These are phyloP conservation scores for Hypoxylon perforatum DNA, from an alignment of 495 filamentous ascomycete species.

Conservation along the genomic window DNA sequence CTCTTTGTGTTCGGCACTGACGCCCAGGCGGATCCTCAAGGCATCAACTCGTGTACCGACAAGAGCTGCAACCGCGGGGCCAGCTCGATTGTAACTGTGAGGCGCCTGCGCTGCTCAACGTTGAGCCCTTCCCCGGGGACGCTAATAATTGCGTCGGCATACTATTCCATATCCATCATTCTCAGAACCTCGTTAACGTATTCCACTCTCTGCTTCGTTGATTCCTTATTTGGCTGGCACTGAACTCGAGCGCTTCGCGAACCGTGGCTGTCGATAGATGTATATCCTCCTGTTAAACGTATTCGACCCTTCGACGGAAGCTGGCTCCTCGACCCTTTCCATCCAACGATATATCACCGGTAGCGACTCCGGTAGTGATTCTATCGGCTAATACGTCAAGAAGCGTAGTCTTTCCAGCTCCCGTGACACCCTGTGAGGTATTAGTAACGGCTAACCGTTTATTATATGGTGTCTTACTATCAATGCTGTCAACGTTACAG, in stretches of 20 bases:
- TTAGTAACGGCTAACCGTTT: background rate
- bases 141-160: slow-evolving; percentile 78
- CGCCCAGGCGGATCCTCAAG: slow-evolving; percentile 63
- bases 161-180: slow-evolving; percentile 76
- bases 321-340: slow-evolving; percentile 72
- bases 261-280: slow-evolving; percentile 81
- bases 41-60: slow-evolving; percentile 63
- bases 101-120: slow-evolving; percentile 78
- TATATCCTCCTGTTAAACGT: slow-evolving; percentile 92
- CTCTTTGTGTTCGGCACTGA: slow-evolving; percentile 79
- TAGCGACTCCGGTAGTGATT: slow-evolving; percentile 84
- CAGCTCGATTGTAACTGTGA: slow-evolving; percentile 90
- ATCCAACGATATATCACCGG: slow-evolving; percentile 80
- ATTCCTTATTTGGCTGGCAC: slow-evolving; percentile 72
- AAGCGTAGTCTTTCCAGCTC: slow-evolving; percentile 78
- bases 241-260: slow-evolving; percentile 75
- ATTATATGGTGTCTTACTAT: slow-evolving; percentile 68
- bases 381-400: slow-evolving; percentile 80
- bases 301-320: slow-evolving; percentile 87
- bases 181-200: slow-evolving; percentile 83
- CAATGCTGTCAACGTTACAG: slow-evolving; percentile 85
- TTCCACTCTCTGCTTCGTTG: slow-evolving; percentile 70
- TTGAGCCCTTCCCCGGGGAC: slow-evolving; percentile 75
- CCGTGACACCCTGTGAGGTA: slow-evolving; percentile 68
- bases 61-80: slow-evolving; percentile 69